Evolutionary conservation across 208 protist species (phyloP).

Genomic region (Lotmaria passim): DNA sequence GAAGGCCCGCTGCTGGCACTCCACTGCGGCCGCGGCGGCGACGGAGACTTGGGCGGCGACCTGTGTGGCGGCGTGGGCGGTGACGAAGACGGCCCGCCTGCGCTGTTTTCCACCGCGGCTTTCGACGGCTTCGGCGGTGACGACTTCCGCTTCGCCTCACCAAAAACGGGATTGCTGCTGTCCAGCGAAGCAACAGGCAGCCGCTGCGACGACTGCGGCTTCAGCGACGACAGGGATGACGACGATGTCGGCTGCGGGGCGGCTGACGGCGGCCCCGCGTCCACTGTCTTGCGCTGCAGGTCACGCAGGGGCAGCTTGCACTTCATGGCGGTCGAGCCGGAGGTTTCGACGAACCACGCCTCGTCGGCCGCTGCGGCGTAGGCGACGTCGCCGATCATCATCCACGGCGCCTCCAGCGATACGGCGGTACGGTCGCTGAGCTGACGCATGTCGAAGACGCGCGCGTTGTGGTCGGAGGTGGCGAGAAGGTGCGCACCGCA

Average conservation of each 20-base stretch:
- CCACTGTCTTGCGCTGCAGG: background rate
- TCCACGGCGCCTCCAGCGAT: constrained; percentile 66
- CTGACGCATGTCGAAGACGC: constrained; percentile 55
- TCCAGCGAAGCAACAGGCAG: constrained; percentile 15
- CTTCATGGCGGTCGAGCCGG: constrained; percentile 46
- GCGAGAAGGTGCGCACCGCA: constrained; percentile 70
- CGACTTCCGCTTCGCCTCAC: constrained; percentile 9
- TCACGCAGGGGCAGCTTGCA: constrained; percentile 44
- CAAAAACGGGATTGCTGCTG: constrained; percentile 18
- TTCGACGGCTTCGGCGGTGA: background rate
- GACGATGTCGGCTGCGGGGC: background rate
- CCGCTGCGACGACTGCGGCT: constrained; percentile 10
- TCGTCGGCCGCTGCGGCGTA: constrained; percentile 69
- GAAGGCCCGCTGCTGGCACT: constrained; percentile 6
- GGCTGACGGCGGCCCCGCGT: background rate
- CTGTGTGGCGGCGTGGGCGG: background rate
- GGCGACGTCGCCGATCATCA: constrained; percentile 64
- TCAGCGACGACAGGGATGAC: background rate
- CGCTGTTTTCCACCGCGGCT: constrained; percentile 1
- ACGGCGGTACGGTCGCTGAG: constrained; percentile 45
- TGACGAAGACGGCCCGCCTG: background rate
- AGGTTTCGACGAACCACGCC: constrained; percentile 72
- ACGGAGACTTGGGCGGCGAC: no score
- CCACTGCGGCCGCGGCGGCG: constrained; percentile 15
- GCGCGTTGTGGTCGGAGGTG: constrained; percentile 55